Conservation (phyloP, 2,329 filamentous ascomycete species). For the Metarhizium rileyi region DNA sequence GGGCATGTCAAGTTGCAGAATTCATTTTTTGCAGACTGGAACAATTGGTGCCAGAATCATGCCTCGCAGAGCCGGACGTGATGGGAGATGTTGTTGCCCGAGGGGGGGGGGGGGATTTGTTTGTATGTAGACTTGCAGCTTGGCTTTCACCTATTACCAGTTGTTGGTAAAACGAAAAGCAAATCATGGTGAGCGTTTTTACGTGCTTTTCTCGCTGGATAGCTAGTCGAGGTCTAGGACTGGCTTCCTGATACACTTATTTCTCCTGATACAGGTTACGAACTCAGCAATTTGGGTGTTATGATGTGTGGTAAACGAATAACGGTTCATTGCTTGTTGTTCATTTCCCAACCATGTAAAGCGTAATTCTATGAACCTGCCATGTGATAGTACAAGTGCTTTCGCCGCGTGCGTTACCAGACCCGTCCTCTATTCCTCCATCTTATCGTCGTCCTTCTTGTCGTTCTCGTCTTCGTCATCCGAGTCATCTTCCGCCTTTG, state of each 20-base stretch:
- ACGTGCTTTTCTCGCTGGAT: neutral
- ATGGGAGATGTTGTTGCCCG: neutral
- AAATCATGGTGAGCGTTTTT: neutral
- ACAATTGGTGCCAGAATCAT: constrained; percentile 58
- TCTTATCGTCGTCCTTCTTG: constrained; percentile 62
- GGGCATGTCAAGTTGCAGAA: constrained; percentile 51
- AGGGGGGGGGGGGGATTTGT: too few species aligned
- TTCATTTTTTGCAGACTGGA: constrained; percentile 61
- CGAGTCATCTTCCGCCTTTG: constrained; percentile 79
- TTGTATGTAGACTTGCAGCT: neutral
- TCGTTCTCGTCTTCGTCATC: constrained; percentile 73
- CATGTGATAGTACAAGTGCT: constrained; percentile 27
- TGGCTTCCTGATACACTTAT: too few species aligned
- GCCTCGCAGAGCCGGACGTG: constrained; percentile 21
- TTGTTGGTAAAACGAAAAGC: neutral
- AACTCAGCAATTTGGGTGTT: too few species aligned
- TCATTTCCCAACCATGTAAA: constrained; percentile 11
- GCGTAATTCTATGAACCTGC: constrained; percentile 26
- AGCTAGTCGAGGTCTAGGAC: constrained; percentile 5
- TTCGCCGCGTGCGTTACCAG: constrained; percentile 6
- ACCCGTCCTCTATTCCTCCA: constrained; percentile 62
- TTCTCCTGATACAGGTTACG: too few species aligned
- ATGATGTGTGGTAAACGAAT: too few species aligned
- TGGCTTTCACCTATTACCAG: neutral
- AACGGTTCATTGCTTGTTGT: neutral